Base-by-base conservation (phyloP, 352 stramenopile species). In the Pythium coloratum region DNA sequence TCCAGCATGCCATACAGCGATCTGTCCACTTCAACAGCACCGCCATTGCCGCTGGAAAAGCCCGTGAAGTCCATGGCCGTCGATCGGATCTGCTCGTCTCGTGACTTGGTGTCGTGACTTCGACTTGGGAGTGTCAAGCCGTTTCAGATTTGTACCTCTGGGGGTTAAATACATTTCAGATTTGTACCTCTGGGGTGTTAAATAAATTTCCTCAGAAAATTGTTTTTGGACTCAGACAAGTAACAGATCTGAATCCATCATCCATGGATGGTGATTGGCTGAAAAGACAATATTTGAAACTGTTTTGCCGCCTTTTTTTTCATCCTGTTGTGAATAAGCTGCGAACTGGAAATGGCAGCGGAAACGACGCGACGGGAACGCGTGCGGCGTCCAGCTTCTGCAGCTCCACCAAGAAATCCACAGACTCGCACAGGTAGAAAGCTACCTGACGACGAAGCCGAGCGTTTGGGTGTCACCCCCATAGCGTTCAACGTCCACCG, bases 1-100 rank as follows among this genome's bases (percentile, higher is more conserved):
- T 89, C 82, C 40, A 88, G 76, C 82, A 91, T 91, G 10, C 76
- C 81, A 64, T 82, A 91, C 24, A 84, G 69, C 64, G 77, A 55
- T 16, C 55, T 32, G 50, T 77, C 74, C 26, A 77, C 6, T 26
- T 62, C 55, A 6, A 30, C 13, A 16, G 32, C 8, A 4, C n/a
- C n/a, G 51, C 16, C 13, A 16, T 4, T 33, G 28, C 28, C 54
- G 32, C 26, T 32, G 7, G 53, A 47, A 54, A 62, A 68, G 53
- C 53, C 62, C 30, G 30, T 46, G 38, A 68, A 60, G 53, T 68
- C 62, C 62, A 62, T 68, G 3, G 8, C 10, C 10, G 34, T 44
- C n/a, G 53, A 10, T 59, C 18, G 53, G 24, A 59, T 24, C 18
- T 59, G 6, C 55, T 26, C 2, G n/a, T 53, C 36, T 40, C 28